A percentile compares a stretch with the other conserved stretches of the same genome.
phyloP scores from a whole-genome alignment of 2,329 filamentous ascomycete genomes.

The Periconia digitata region DNA sequence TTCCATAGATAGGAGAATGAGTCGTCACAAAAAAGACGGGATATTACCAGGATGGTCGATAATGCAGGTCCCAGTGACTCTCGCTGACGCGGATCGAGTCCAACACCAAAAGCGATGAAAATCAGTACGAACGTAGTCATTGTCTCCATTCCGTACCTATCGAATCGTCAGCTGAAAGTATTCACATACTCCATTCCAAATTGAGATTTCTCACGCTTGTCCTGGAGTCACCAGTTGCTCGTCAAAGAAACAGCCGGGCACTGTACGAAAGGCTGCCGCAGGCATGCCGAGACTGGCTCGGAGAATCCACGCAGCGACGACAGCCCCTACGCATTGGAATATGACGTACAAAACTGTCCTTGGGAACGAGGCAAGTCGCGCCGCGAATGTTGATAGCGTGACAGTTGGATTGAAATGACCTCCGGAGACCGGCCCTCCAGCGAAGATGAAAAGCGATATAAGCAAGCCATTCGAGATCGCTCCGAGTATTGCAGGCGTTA shows the following conservation, averaged over 20 bases:
- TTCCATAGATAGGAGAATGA: background rate
- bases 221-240: constrained; percentile 40
- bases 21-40: background rate
- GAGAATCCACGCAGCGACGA: constrained; percentile 49
- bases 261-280: constrained; percentile 11
- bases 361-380: constrained; percentile 52
- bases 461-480: constrained; percentile 46
- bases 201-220: constrained; percentile 33
- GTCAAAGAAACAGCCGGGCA: constrained; percentile 29
- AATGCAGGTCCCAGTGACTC: constrained; percentile 53
- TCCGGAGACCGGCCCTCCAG: constrained; percentile 50
- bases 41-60: constrained; percentile 51
- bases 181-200: background rate
- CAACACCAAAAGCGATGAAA: constrained; percentile 55
- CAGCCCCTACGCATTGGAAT: constrained; percentile 50
- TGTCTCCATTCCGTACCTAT: constrained; percentile 51
- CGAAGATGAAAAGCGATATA: constrained; percentile 54
- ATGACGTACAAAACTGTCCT: constrained; percentile 52
- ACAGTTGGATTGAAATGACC: constrained; percentile 59
- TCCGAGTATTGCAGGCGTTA: constrained; percentile 28
- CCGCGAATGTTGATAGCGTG: constrained; percentile 56
- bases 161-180: constrained; percentile 5
- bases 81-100: constrained; percentile 56
- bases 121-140: constrained; percentile 50
- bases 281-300: constrained; percentile 27